phyloP scores from a whole-genome alignment of 345 rosid species.

The Citrus sp. region DNA sequence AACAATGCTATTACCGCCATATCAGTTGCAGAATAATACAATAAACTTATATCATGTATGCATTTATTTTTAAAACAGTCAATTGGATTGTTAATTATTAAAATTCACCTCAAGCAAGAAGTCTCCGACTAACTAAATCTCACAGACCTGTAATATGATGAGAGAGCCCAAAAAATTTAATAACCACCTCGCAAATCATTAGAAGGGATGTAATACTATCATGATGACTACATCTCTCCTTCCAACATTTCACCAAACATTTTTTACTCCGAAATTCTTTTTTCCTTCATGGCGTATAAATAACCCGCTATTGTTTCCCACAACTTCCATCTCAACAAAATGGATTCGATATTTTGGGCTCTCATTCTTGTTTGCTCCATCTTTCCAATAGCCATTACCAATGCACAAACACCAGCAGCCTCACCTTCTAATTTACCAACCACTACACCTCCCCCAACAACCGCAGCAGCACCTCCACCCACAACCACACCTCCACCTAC shows the following conservation, averaged over 20 bases:
- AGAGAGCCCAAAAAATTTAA: not conserved
- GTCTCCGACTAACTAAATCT: not conserved
- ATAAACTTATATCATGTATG: no score
- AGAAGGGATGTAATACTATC: conserved; percentile 55
- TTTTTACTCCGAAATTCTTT: conserved; percentile 14
- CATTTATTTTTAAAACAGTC: no score
- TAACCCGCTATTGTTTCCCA: conserved; percentile 17
- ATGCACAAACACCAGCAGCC: conserved; percentile 72
- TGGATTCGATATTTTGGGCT: conserved; percentile 41
- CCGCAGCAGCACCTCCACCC: conserved; percentile 12
- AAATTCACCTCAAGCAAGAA: not conserved
- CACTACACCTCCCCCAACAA: conserved; percentile 28
- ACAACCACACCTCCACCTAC: conserved; percentile 10
- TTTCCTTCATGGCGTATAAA: conserved; percentile 19
- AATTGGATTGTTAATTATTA: not conserved
- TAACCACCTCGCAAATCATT: conserved; percentile 18
- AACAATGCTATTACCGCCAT: no score
- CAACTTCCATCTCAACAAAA: conserved; percentile 32
- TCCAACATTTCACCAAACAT: conserved; percentile 51
- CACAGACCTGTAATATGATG: not conserved
- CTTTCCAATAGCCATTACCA: conserved; percentile 34
- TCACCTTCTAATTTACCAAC: conserved; percentile 49
- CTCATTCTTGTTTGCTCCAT: conserved; percentile 34
- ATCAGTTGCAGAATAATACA: no score
- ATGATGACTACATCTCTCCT: conserved; percentile 47